Evolutionary conservation across 306 rosid genomes (phyloP).

Genomic region (Chamaecrista fasciculata): DNA sequence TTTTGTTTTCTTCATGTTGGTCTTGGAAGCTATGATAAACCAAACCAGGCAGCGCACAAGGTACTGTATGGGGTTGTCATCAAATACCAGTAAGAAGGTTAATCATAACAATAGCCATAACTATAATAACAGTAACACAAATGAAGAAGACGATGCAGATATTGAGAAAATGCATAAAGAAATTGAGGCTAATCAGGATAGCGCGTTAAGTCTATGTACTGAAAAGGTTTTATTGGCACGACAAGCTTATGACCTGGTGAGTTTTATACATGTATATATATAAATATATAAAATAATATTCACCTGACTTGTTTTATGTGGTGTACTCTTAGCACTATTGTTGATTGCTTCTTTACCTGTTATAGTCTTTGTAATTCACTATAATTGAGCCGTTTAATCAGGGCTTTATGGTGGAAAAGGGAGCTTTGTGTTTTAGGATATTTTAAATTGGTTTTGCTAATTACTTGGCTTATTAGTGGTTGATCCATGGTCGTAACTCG

Average conservation of each 20-base stretch:
- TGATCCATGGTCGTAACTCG: not conserved
- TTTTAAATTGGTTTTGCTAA: not conserved
- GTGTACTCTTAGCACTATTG: not conserved
- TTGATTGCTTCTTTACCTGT: not conserved
- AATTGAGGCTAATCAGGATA: conserved; percentile 77
- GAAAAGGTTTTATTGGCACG: conserved; percentile 92
- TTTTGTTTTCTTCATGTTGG: not conserved
- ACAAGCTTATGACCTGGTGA: conserved; percentile 90
- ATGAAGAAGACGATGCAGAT: conserved; percentile 60
- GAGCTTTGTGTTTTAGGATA: not conserved
- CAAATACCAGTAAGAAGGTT: conserved; percentile 77
- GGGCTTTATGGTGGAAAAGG: not conserved
- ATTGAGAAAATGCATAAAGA: conserved; percentile 73
- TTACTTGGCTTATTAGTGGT: not conserved
- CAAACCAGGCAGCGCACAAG: conserved; percentile 89
- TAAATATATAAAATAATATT: too few species aligned
- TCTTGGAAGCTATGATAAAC: conserved; percentile 76
- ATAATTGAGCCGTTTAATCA: not conserved
- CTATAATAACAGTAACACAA: conserved; percentile 36
- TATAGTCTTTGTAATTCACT: not conserved
- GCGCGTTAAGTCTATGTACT: conserved; percentile 77
- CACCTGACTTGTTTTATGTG: not conserved
- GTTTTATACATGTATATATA: not conserved
- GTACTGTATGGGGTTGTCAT: conserved; percentile 77
- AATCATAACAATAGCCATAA: conserved; percentile 25